These are phyloP conservation scores for Hypoxylon crocopeplum DNA, from an alignment of 495 filamentous ascomycete genomes.

Conservation along the genomic window DNA sequence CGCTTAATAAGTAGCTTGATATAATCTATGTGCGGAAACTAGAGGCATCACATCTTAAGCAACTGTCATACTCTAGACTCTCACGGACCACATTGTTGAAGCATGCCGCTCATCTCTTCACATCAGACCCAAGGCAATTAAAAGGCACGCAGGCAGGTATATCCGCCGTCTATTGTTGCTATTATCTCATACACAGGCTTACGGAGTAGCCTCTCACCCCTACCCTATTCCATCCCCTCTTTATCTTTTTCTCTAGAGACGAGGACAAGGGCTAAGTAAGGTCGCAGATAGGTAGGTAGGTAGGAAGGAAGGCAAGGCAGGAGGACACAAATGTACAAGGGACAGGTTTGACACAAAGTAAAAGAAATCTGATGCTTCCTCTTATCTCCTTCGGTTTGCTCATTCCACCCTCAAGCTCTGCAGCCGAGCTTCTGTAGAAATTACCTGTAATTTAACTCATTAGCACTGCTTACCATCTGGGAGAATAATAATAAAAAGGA, in stretches of 20 bases:
- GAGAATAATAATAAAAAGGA: constrained; percentile 7
- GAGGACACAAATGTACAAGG: constrained; percentile 35
- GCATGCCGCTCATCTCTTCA: no score
- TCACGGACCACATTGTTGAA: no score
- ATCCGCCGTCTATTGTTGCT: constrained; percentile 19
- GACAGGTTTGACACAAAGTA: constrained; percentile 21
- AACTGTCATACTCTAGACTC: no score
- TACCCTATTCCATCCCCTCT: neutral
- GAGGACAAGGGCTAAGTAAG: constrained; percentile 6
- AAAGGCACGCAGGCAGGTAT: constrained; percentile 5
- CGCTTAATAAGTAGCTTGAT: no score
- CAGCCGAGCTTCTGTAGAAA: constrained; percentile 66
- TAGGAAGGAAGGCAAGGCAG: constrained; percentile 6
- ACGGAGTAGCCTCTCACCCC: neutral
- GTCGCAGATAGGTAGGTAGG: no score
- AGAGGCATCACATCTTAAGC: no score
- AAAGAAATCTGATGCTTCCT: constrained; percentile 21
- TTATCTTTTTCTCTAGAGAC: constrained; percentile 20
- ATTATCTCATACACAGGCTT: constrained; percentile 26
- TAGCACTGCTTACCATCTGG: constrained; percentile 1
- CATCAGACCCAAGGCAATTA: neutral
- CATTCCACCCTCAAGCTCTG: constrained; percentile 65
- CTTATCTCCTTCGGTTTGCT: constrained; percentile 3
- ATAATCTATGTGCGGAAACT: no score
- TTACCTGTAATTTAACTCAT: constrained; percentile 49